phyloP scores from a whole-genome alignment of 768 basidiomycete species.

The Leccinum subgranulosum region DNA sequence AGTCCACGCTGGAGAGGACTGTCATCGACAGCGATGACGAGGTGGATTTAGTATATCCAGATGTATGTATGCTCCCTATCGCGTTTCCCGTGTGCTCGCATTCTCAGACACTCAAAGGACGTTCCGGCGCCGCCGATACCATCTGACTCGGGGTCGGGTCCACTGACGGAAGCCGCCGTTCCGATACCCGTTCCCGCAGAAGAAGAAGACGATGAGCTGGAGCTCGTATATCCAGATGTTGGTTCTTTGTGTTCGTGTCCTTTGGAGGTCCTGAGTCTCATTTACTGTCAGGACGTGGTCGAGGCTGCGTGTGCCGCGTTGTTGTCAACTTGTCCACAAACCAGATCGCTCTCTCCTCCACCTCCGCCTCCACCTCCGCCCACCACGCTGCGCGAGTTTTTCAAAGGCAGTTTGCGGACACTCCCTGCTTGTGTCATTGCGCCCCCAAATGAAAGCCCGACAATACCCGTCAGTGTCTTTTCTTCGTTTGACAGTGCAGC shows the following conservation, averaged over 20 bases:
- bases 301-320: neutral
- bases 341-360: neutral
- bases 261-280: neutral
- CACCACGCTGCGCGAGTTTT: neutral
- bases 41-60: constrained; percentile 22
- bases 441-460: neutral
- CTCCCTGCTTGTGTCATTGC: constrained; percentile 2
- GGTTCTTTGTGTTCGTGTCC: neutral
- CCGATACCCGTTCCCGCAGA: neutral
- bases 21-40: constrained; percentile 4
- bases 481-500: neutral
- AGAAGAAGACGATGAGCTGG: constrained; percentile 7
- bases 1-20: neutral
- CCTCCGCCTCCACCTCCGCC: neutral
- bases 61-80: constrained; percentile 9
- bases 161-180: too few species aligned
- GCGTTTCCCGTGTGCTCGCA: neutral
- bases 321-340: neutral
- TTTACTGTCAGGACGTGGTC: constrained; percentile 8
- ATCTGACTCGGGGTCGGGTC: neutral
- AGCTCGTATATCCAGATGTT: constrained; percentile 21
- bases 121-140: neutral
- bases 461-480: neutral
- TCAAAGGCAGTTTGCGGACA: neutral
- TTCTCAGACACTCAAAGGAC: constrained; percentile 9